These are phyloP conservation scores for Chaetomium sp. DNA, from an alignment of 2,329 filamentous ascomycete species.

Conservation along the genomic window DNA sequence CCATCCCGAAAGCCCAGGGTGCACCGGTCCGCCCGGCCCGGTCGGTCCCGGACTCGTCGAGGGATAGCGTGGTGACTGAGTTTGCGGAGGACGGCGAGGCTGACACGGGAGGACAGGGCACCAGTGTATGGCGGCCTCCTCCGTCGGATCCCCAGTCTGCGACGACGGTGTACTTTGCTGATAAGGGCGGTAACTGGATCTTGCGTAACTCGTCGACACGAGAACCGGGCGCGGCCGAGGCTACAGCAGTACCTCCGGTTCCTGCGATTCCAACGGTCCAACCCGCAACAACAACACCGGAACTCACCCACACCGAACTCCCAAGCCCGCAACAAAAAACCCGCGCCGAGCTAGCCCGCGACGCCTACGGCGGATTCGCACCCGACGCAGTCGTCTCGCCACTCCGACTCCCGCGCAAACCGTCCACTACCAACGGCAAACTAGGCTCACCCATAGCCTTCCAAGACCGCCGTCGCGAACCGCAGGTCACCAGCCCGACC, in stretches of 20 bases:
- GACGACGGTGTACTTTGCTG: slow-evolving; percentile 44
- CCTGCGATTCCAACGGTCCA: not conserved
- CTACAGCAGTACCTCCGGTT: not conserved
- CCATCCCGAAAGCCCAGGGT: slow-evolving; percentile 27
- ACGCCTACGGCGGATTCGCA: slow-evolving; percentile 13
- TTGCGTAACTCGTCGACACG: slow-evolving; percentile 31
- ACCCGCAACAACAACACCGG: not conserved
- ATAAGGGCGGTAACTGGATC: slow-evolving; percentile 49
- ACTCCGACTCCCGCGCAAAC: slow-evolving; percentile 18
- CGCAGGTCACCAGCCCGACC: slow-evolving; percentile 33
- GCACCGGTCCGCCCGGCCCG: not conserved
- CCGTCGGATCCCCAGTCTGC: slow-evolving; percentile 40
- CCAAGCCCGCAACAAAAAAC: slow-evolving; percentile 22
- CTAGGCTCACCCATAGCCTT: slow-evolving; percentile 24
- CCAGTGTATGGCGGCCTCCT: slow-evolving; percentile 44
- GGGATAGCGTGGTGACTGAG: slow-evolving; percentile 44
- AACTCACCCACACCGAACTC: slow-evolving; percentile 17
- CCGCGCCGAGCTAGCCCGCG: slow-evolving; percentile 20
- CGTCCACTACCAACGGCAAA: slow-evolving; percentile 20
- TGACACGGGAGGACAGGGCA: slow-evolving; percentile 30
- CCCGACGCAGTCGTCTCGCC: slow-evolving; percentile 18
- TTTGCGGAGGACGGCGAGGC: slow-evolving; percentile 45
- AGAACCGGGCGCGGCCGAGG: not conserved
- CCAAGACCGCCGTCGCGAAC: slow-evolving; percentile 24
- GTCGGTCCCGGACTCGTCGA: slow-evolving; percentile 11